These are phyloP conservation scores for Erysiphe pulchra DNA, from an alignment of 2,329 filamentous ascomycete species.

Conservation along the genomic window DNA sequence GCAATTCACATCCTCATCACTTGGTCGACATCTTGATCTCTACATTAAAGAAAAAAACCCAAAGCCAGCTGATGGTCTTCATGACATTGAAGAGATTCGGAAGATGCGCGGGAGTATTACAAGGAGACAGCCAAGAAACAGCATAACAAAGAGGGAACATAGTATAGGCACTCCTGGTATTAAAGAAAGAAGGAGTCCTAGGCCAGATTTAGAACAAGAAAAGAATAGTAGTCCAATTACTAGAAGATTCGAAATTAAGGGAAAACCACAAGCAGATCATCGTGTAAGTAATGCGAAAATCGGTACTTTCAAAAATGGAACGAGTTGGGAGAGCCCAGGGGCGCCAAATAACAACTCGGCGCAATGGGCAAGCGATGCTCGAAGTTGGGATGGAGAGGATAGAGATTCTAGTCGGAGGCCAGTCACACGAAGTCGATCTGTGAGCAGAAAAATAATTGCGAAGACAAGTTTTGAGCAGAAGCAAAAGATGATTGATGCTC, in stretches of 20 bases:
- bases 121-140: constrained; percentile 51
- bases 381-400: constrained; percentile 15
- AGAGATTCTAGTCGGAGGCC: constrained; percentile 11
- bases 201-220: constrained; percentile 11
- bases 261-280: constrained; percentile 12
- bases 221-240: constrained; percentile 13
- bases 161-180: constrained; percentile 30
- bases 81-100: constrained; percentile 72
- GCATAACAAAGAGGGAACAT: constrained; percentile 24
- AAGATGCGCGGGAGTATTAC: constrained; percentile 70
- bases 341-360: constrained; percentile 49
- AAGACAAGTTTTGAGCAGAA: constrained; percentile 32
- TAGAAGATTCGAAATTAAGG: constrained; percentile 14
- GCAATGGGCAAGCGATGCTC: constrained; percentile 21
- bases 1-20: constrained; percentile 75
- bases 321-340: constrained; percentile 52
- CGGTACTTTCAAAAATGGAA: constrained; percentile 14
- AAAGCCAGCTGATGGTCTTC: constrained; percentile 61
- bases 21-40: constrained; percentile 79
- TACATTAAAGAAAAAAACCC: constrained; percentile 90
- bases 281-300: constrained; percentile 8
- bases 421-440: constrained; percentile 14
- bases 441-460: constrained; percentile 25
- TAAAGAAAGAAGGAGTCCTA: constrained; percentile 12
- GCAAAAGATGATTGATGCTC: constrained; percentile 38